Evolutionary conservation across 1,284 basidiomycete genomes (phyloP).

Genomic region (Ganoderma lingzhi): DNA sequence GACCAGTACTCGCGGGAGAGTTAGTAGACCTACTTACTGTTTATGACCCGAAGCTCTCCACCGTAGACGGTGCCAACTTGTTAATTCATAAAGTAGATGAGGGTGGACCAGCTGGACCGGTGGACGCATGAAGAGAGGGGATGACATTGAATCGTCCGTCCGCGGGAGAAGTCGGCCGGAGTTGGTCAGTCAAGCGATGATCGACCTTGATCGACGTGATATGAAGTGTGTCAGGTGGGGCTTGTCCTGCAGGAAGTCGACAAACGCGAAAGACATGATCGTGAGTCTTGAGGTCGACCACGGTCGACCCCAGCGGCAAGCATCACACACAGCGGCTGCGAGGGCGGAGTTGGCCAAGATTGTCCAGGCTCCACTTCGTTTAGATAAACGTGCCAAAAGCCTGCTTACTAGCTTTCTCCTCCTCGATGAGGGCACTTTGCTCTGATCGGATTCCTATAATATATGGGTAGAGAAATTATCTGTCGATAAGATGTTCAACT

Average conservation of each 20-base stretch:
- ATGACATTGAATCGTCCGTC: too few species aligned
- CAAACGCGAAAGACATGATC: background rate
- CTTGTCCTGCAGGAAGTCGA: background rate
- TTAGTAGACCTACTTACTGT: background rate
- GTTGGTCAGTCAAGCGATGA: background rate
- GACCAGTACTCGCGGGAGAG: background rate
- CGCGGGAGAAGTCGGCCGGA: background rate
- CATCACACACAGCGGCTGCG: background rate
- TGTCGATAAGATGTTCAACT: too few species aligned
- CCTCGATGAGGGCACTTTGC: too few species aligned
- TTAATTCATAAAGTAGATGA: background rate
- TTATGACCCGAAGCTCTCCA: background rate
- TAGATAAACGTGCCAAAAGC: too few species aligned
- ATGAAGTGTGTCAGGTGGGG: background rate
- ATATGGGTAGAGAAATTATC: too few species aligned
- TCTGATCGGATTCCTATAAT: too few species aligned
- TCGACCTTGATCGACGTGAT: background rate
- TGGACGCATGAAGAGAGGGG: too few species aligned
- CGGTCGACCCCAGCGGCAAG: background rate
- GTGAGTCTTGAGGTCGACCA: background rate
- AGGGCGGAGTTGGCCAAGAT: background rate
- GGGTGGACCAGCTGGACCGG: background rate
- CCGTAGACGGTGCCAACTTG: background rate
- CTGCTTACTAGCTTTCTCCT: too few species aligned
- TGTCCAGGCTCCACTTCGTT: too few species aligned